Percentiles rank a stretch among this genome's conserved stretches.
These are phyloP conservation scores for Geotrichum ghanense DNA, from an alignment of 805 yeast genomes.

Conservation along the genomic window DNA sequence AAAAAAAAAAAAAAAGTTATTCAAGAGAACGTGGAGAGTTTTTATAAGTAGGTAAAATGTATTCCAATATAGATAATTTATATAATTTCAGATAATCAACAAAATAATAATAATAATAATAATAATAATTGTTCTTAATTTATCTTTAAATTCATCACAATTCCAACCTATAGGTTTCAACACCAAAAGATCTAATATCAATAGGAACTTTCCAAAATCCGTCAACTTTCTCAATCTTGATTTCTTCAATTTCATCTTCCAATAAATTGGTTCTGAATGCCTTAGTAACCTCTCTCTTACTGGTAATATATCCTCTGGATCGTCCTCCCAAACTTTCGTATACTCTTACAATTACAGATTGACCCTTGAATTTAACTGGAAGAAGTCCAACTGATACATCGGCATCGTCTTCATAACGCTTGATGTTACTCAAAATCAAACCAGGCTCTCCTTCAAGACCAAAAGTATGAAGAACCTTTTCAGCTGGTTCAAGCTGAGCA, in stretches of 20 bases:
- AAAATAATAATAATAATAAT: too few relatives aligned
- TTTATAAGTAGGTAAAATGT: too few relatives aligned
- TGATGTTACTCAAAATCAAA: constrained; percentile 62
- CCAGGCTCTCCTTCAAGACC: constrained; percentile 39
- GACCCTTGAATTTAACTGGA: constrained; percentile 34
- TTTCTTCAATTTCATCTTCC: constrained; percentile 17
- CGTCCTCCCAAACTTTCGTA: constrained; percentile 86
- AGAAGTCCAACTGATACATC: constrained; percentile 28
- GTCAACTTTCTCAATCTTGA: constrained; percentile 3
- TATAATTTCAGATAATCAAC: too few relatives aligned
- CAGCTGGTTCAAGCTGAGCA: constrained; percentile 13
- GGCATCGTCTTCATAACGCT: constrained; percentile 79
- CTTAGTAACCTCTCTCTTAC: constrained; percentile 39
- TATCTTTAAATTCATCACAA: constrained; percentile 9
- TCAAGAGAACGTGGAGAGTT: too few relatives aligned
- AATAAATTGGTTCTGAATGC: constrained; percentile 33
- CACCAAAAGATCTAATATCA: constrained; percentile 63
- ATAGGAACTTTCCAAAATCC: constrained; percentile 29
- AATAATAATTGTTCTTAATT: too few relatives aligned
- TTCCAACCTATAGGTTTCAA: constrained; percentile 48
- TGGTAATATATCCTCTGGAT: constrained; percentile 39
- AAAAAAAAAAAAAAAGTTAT: too few relatives aligned
- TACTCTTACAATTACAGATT: constrained; percentile 56
- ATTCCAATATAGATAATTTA: too few relatives aligned
- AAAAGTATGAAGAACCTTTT: constrained; percentile 24